Percentiles rank a stretch among this genome's conserved stretches.
Evolutionary conservation across 2,329 filamentous ascomycete species (phyloP).

Genomic region (Chaetomium sp.): DNA sequence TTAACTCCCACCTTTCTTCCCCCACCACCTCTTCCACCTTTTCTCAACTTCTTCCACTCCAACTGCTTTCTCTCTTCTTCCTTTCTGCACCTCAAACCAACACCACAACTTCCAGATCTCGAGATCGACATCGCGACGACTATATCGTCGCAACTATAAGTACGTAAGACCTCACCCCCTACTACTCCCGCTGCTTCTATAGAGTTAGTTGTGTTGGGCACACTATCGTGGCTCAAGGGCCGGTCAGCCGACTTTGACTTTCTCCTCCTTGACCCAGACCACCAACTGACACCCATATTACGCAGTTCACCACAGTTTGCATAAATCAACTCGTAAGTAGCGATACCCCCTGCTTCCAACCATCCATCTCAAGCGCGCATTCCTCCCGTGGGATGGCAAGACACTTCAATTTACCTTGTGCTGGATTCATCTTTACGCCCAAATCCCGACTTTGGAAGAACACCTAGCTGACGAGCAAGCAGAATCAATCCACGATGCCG

Average conservation of each 20-base stretch:
- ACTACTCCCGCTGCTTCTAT: background rate
- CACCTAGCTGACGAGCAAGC: background rate
- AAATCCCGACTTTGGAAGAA: background rate
- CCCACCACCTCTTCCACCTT: background rate
- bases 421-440: background rate
- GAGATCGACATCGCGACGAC: too few relatives aligned
- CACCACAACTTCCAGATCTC: background rate
- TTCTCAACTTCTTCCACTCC: background rate
- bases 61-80: background rate
- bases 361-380: background rate
- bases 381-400: background rate
- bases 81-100: background rate
- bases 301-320: background rate
- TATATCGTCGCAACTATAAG: background rate
- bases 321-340: background rate
- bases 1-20: background rate
- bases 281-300: background rate
- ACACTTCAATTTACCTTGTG: background rate
- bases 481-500: slow-evolving; percentile 3
- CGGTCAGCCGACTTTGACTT: background rate
- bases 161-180: background rate
- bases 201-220: background rate
- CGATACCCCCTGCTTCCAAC: background rate
- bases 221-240: background rate
- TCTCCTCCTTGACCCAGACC: too few relatives aligned